Conservation (phyloP, 2,329 filamentous ascomycete genomes). For the Aspergillaceae sp. region DNA sequence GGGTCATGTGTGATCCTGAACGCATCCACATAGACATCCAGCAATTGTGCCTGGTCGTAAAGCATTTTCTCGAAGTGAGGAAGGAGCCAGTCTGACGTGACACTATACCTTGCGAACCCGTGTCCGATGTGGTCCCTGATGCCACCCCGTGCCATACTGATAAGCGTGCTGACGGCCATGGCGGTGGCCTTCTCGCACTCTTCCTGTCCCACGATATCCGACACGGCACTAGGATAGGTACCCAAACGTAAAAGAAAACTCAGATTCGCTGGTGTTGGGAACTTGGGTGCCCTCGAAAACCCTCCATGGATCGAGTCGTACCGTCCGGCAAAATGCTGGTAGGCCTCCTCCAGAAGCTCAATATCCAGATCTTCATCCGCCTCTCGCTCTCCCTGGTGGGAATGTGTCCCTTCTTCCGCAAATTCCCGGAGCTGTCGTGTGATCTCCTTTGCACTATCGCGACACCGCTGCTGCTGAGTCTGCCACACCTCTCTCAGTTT, state of each 20-base stretch:
- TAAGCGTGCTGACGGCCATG: constrained; percentile 74
- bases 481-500: constrained; percentile 70
- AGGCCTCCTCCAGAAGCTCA: constrained; percentile 85
- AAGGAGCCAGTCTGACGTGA: constrained; percentile 84
- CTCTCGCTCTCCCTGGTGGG: constrained; percentile 35
- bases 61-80: constrained; percentile 98
- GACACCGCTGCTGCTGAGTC: constrained; percentile 72
- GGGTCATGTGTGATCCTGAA: constrained; percentile 61
- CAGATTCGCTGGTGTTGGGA: constrained; percentile 78
- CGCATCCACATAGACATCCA: constrained; percentile 77
- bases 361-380: constrained; percentile 68
- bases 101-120: constrained; percentile 76
- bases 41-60: constrained; percentile 79
- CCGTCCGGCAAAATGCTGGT: constrained; percentile 67
- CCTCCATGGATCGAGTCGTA: constrained; percentile 73
- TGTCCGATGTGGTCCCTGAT: constrained; percentile 69
- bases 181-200: constrained; percentile 65
- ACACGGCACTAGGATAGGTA: constrained; percentile 61
- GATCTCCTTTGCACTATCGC: constrained; percentile 75
- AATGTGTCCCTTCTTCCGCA: constrained; percentile 70
- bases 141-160: constrained; percentile 64
- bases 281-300: constrained; percentile 76
- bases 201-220: constrained; percentile 76
- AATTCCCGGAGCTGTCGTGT: constrained; percentile 75
- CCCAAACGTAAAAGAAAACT: constrained; percentile 69